Evolutionary conservation across 1,139 yeast species (phyloP), one percentile per base, ranked within the genome.

Genomic region (Lodderomyces metapsilosis): DNA sequence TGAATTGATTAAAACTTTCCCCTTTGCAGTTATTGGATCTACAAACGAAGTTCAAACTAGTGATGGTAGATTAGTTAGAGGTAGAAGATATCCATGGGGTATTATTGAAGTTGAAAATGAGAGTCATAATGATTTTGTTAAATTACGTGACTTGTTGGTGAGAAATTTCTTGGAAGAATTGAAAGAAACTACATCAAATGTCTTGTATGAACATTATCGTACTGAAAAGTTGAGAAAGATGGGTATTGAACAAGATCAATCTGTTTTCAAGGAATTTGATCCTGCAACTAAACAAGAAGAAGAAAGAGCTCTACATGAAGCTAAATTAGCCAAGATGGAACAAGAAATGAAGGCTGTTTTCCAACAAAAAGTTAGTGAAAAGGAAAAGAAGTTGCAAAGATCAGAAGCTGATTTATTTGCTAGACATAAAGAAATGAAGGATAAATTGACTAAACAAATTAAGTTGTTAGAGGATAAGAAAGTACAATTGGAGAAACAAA

Each of bases 21-120:
- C 99, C 35, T 92, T 89, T 69, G 98, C 98, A 15, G 84, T 92
- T 50, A 88, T 94, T 41, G 98, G 98, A 23, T 88, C 97, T 17
- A 87, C 92, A 23, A 72, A 74, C 47, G 83, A 80, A 51, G 88
- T 91, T 30, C 76, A 76, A 54, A 82, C 87, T 39, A 57, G 76
- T 24, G 89, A 85, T 56, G 98, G 98, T 39, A 76, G 85, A 60
- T 59, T 70, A 33, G 95, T 89, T 37, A 84, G 98, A 61, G 98
- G 97, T 51, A 87, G 99, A 68, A 71, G 78, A 52, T 94, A 94
- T 64, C 98, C 98, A 48, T 94, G 99, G 99, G 99, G 99, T 51
- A 75, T 86, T 18, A 86, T 92, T 58, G 98, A 92, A 66, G 95
- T 94, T 50, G 98, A 91, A 63, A 92, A 92, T 63, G 95, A 88